Conservation (phyloP, 805 yeast genomes). For the Starmerella apicola region DNA sequence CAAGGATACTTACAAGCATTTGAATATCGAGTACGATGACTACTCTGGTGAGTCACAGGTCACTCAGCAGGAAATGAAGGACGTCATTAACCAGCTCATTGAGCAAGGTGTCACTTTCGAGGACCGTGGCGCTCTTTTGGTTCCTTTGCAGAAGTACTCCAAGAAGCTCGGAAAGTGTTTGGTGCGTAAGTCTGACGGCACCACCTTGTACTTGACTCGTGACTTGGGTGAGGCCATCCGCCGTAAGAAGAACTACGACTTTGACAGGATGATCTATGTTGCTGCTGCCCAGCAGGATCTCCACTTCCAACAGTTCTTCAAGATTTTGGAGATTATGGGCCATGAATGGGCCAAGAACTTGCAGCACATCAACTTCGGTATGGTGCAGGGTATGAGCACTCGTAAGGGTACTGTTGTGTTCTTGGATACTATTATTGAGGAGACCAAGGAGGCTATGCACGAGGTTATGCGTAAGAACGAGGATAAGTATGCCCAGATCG, state of each 20-base stretch:
- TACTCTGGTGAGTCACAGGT: constrained; percentile 97
- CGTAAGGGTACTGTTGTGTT: constrained; percentile 98
- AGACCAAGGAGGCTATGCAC: constrained; percentile 87
- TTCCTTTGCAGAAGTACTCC: constrained; percentile 72
- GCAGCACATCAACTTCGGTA: constrained; percentile 84
- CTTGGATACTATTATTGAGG: constrained; percentile 84
- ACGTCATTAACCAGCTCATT: constrained; percentile 49
- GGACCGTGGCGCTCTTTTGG: constrained; percentile 82
- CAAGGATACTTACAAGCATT: constrained; percentile 76
- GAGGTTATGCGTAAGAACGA: constrained; percentile 91
- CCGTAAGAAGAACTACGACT: constrained; percentile 70
- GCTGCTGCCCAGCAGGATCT: constrained; percentile 95
- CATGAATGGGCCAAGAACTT: constrained; percentile 72
- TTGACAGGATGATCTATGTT: constrained; percentile 93
- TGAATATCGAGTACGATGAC: constrained; percentile 75
- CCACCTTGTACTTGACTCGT: constrained; percentile 85
- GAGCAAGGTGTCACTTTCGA: constrained; percentile 63
- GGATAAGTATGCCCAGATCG: constrained; percentile 82
- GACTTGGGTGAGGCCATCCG: constrained; percentile 94
- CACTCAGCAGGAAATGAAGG: constrained; percentile 53
- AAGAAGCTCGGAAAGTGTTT: constrained; percentile 88
- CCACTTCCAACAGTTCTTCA: constrained; percentile 87
- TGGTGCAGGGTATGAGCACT: constrained; percentile 98
- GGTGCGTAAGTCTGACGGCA: constrained; percentile 89
- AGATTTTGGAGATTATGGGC: constrained; percentile 82